These are phyloP conservation scores for Neonectria neomacrospora DNA, from an alignment of 2,329 filamentous ascomycete species.

Conservation along the genomic window DNA sequence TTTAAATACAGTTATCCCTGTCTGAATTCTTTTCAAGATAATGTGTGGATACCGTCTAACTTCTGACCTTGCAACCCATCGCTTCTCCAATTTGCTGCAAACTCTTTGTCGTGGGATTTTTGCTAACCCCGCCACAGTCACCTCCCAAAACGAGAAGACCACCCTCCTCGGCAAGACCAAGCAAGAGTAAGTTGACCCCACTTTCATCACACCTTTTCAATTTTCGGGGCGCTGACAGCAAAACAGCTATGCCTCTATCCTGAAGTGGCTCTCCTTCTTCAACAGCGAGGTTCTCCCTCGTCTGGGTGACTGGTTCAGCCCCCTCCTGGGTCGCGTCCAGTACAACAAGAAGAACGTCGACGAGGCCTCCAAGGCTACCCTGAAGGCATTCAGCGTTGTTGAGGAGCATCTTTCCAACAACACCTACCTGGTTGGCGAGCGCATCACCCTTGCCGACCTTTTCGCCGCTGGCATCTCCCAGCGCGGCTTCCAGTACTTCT, in stretches of 20 bases:
- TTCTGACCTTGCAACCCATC: conserved; percentile 69
- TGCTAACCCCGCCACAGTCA: conserved; percentile 71
- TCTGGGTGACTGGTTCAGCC: conserved; percentile 85
- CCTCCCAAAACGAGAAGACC: conserved; percentile 99
- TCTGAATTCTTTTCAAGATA: conserved; percentile 73
- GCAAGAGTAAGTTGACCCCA: conserved; percentile 80
- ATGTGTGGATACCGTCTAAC: conserved; percentile 92
- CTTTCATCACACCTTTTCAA: not conserved
- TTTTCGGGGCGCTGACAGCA: conserved; percentile 39
- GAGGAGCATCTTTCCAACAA: conserved; percentile 91
- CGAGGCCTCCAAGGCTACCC: conserved; percentile 75
- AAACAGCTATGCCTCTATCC: conserved; percentile 86
- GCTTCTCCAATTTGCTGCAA: conserved; percentile 44
- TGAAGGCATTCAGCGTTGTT: conserved; percentile 75
- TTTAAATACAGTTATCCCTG: conserved; percentile 97
- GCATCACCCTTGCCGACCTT: conserved; percentile 94
- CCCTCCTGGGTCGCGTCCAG: conserved; percentile 80
- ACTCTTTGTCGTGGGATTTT: conserved; percentile 36
- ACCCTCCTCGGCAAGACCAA: conserved; percentile 99
- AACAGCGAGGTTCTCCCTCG: conserved; percentile 84
- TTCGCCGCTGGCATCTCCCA: conserved; percentile 82
- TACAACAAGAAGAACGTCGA: conserved; percentile 99
- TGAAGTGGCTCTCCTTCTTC: conserved; percentile 98
- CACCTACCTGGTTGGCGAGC: conserved; percentile 98
- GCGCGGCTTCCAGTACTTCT: conserved; percentile 93